Conservation (phyloP, 2,329 filamentous ascomycete species). For the Phaeosphaeria sp. region DNA sequence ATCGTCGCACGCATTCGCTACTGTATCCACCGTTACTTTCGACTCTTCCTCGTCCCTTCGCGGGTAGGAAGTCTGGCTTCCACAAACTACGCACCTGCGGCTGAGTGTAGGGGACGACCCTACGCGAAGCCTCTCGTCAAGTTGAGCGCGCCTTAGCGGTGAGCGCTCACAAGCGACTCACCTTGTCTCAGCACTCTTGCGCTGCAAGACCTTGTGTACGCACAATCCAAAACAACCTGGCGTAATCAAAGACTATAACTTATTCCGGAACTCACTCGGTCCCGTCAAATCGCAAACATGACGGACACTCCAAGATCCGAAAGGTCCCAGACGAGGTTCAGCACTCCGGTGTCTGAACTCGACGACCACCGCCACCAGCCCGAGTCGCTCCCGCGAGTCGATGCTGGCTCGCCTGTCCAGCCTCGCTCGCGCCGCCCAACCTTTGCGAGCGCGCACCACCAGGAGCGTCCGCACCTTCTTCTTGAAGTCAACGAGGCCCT, state of each 20-base stretch:
- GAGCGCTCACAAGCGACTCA: constrained; percentile 63
- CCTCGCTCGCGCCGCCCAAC: constrained; percentile 68
- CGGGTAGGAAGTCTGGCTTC: constrained; percentile 37
- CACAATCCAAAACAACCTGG: constrained; percentile 28
- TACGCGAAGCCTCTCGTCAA: constrained; percentile 57
- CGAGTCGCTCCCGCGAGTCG: constrained; percentile 64
- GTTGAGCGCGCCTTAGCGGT: constrained; percentile 59
- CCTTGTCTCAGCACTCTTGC: constrained; percentile 44
- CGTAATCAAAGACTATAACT: constrained; percentile 21
- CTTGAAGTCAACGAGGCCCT: constrained; percentile 54
- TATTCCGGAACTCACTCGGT: constrained; percentile 24
- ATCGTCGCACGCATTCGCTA: constrained; percentile 18
- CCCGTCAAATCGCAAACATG: constrained; percentile 50
- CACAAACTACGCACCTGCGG: constrained; percentile 33
- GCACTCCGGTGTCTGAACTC: constrained; percentile 77
- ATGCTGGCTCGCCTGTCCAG: constrained; percentile 56
- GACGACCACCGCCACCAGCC: constrained; percentile 84
- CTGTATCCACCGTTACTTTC: constrained; percentile 21
- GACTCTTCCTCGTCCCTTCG: constrained; percentile 27
- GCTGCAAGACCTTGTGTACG: constrained; percentile 26
- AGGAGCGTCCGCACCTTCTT: constrained; percentile 53
- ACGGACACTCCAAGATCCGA: constrained; percentile 70
- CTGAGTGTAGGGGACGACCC: constrained; percentile 55
- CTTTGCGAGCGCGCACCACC: constrained; percentile 68
- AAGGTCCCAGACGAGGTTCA: constrained; percentile 68